Evolutionary conservation across 768 basidiomycete species (phyloP).

Genomic region (Pleurotus eryngii): DNA sequence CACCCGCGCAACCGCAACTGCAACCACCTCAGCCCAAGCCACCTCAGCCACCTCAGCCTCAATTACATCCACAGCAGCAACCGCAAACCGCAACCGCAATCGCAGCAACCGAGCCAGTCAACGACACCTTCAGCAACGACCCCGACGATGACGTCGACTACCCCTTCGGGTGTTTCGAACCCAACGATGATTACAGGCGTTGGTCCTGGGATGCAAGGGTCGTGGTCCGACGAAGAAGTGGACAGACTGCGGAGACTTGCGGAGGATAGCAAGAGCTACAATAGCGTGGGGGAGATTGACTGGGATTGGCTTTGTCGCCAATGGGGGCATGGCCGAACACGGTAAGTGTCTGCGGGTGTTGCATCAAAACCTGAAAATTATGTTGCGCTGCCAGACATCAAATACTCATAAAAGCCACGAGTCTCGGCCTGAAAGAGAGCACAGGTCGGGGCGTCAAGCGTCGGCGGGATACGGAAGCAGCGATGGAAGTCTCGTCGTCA

Average conservation of each 20-base stretch:
- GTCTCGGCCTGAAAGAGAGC: conserved; percentile 75
- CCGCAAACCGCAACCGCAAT: conserved; percentile 14
- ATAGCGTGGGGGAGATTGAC: conserved; percentile 57
- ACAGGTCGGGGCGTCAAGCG: conserved; percentile 61
- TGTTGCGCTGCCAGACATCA: conserved; percentile 54
- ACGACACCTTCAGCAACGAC: conserved; percentile 21
- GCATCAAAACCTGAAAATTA: background rate
- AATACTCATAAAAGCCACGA: conserved; percentile 77
- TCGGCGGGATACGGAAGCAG: conserved; percentile 31
- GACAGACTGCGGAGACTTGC: conserved; percentile 65
- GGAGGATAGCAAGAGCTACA: conserved; percentile 56
- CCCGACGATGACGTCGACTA: conserved; percentile 23
- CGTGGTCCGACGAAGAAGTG: conserved; percentile 79
- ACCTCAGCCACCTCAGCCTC: conserved; percentile 19
- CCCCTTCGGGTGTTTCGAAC: conserved; percentile 26
- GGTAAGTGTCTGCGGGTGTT: conserved; percentile 37
- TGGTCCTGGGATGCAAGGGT: conserved; percentile 50
- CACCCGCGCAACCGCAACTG: background rate
- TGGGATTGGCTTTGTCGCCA: conserved; percentile 78
- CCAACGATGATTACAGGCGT: conserved; percentile 28
- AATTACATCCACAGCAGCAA: conserved; percentile 15
- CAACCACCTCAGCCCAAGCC: conserved; percentile 11
- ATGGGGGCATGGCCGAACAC: conserved; percentile 72
- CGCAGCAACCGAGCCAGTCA: conserved; percentile 14
- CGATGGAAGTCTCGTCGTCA: conserved; percentile 24